Conservation (phyloP, 2,329 filamentous ascomycete genomes). For the Lachnellula hyalina region DNA sequence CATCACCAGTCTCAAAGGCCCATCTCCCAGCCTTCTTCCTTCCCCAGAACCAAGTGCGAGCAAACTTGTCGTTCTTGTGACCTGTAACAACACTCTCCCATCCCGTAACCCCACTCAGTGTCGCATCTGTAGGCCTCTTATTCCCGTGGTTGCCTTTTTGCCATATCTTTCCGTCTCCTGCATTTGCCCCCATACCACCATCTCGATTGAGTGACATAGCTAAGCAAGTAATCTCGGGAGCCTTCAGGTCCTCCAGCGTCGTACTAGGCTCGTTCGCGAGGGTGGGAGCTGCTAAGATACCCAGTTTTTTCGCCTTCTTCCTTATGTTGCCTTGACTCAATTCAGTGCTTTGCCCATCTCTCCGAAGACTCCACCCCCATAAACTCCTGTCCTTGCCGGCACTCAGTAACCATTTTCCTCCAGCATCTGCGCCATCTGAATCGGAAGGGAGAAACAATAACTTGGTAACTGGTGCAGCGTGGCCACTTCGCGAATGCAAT, state of each 20-base stretch:
- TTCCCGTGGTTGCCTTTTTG: constrained; percentile 62
- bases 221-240: constrained; percentile 85
- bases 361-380: constrained; percentile 93
- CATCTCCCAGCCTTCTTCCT: constrained; percentile 88
- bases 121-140: constrained; percentile 59
- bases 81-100: constrained; percentile 98
- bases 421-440: constrained; percentile 81
- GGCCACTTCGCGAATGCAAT: constrained; percentile 80
- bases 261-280: constrained; percentile 56
- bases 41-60: constrained; percentile 97
- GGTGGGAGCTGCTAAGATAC: constrained; percentile 57
- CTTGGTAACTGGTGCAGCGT: constrained; percentile 78
- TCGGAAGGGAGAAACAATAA: constrained; percentile 82
- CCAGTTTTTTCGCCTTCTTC: constrained; percentile 83
- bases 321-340: constrained; percentile 85
- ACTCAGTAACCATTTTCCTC: constrained; percentile 91
- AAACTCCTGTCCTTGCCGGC: constrained; percentile 84
- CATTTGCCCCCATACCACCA: constrained; percentile 82
- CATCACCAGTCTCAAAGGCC: constrained; percentile 84
- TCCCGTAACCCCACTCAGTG: constrained; percentile 72
- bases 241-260: constrained; percentile 72
- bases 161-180: constrained; percentile 77
- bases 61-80: constrained; percentile 77
- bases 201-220: constrained; percentile 91
- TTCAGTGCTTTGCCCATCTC: constrained; percentile 90